These are phyloP conservation scores for Flaveria bidentis DNA, from an alignment of 129 eudicot species.

Conservation along the genomic window DNA sequence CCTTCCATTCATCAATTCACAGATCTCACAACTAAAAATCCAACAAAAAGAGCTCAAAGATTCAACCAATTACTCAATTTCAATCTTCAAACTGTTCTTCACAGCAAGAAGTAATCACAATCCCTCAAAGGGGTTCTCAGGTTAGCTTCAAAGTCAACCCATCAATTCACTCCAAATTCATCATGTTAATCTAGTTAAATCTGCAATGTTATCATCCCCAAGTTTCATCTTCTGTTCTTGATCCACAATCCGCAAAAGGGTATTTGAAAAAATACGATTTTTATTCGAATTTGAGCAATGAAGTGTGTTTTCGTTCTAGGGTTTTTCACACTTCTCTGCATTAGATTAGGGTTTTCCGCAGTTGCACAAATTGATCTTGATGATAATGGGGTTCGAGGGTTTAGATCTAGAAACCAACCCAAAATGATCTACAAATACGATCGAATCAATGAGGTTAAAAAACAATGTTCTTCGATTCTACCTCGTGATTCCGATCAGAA, in stretches of 20 bases:
- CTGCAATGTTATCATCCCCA: conserved; percentile 8
- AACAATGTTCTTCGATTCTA: conserved; percentile 54
- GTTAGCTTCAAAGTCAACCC: conserved; percentile 25
- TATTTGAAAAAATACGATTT: conserved; percentile 17
- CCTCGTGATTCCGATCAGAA: conserved; percentile 48
- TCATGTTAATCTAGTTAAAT: neutral
- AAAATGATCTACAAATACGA: conserved; percentile 53
- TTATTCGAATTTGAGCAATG: conserved; percentile 32
- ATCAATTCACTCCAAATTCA: neutral
- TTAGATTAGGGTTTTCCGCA: neutral
- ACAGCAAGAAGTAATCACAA: conserved; percentile 10
- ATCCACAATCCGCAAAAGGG: conserved; percentile 16
- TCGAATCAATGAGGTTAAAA: conserved; percentile 62
- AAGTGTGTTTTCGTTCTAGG: conserved; percentile 34
- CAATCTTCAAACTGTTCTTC: conserved; percentile 1
- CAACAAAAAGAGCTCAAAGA: neutral
- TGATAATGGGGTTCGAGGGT: conserved; percentile 33
- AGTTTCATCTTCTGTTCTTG: neutral
- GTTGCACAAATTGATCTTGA: conserved; percentile 28
- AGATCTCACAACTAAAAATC: conserved; percentile 14
- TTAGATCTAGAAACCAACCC: conserved; percentile 35
- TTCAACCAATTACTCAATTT: neutral
- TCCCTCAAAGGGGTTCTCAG: conserved; percentile 10
- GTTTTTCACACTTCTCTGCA: conserved; percentile 28
- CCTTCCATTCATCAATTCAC: conserved; percentile 44